phyloP scores from a whole-genome alignment of 2,329 filamentous ascomycete genomes.

The Apiospora sp. region DNA sequence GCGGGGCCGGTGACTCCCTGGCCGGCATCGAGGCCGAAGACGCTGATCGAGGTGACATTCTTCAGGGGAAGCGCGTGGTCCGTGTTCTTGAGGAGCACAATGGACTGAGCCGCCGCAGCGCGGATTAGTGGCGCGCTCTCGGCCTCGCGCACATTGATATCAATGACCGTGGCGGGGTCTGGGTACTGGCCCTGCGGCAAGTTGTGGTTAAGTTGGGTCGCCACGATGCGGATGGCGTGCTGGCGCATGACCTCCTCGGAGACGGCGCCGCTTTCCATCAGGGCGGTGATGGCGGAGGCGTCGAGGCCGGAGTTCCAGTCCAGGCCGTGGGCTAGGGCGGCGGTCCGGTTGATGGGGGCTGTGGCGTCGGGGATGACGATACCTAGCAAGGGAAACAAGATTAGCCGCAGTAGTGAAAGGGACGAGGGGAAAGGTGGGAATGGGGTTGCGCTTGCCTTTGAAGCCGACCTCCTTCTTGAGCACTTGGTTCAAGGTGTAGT shows the following conservation, averaged over 20 bases:
- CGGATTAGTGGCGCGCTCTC: neutral
- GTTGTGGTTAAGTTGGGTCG: slow-evolving; percentile 28
- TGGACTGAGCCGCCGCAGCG: slow-evolving; percentile 51
- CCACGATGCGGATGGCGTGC: neutral
- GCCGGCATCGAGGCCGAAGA: slow-evolving; percentile 62
- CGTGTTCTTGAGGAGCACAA: slow-evolving; percentile 71
- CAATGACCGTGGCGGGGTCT: neutral
- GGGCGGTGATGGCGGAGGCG: neutral
- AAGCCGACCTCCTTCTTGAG: slow-evolving; percentile 42
- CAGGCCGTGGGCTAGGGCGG: neutral
- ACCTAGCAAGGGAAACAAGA: slow-evolving; percentile 14
- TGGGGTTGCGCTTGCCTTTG: slow-evolving; percentile 26
- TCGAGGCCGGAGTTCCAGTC: neutral
- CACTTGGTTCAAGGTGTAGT: slow-evolving; percentile 33
- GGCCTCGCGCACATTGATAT: neutral
- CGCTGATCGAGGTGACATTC: slow-evolving; percentile 49
- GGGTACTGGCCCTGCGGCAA: neutral
- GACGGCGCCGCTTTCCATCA: neutral
- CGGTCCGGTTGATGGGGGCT: slow-evolving; percentile 31
- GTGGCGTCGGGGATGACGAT: slow-evolving; percentile 30
- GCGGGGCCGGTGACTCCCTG: neutral
- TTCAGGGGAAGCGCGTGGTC: slow-evolving; percentile 64
- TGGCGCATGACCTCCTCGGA: neutral
- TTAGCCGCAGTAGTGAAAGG: slow-evolving; percentile 31
- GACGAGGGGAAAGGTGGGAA: no score